A percentile compares a stretch with the other conserved stretches of the same genome.
These are phyloP conservation scores for Acanthamoeba lenticulata DNA, from an alignment of 208 protist genomes.

Conservation along the genomic window DNA sequence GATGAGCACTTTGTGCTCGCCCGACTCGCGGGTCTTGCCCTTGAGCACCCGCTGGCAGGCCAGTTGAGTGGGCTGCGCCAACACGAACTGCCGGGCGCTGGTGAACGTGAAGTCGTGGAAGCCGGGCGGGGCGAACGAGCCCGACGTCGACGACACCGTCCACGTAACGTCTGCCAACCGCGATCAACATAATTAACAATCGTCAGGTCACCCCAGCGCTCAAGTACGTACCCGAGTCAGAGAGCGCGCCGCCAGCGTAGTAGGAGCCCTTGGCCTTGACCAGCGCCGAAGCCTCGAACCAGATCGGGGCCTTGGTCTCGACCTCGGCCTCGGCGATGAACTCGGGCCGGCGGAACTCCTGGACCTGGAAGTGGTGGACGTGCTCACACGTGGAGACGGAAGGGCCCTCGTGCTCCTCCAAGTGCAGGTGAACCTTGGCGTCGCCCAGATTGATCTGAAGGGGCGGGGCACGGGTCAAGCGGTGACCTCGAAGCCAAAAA, in stretches of 20 bases:
- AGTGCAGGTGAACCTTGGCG: background rate
- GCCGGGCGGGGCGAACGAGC: constrained; percentile 54
- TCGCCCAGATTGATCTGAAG: constrained; percentile 64
- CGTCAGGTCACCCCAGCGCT: background rate
- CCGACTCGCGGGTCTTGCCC: constrained; percentile 41
- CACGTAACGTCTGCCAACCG: constrained; percentile 38
- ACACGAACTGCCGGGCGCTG: background rate
- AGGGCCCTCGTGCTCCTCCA: background rate
- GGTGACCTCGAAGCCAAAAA: no score
- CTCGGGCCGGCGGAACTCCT: constrained; percentile 64
- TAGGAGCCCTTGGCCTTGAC: constrained; percentile 65
- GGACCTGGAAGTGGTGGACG: constrained; percentile 61
- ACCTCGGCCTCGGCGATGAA: constrained; percentile 57
- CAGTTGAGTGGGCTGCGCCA: constrained; percentile 13
- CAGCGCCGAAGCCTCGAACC: constrained; percentile 38
- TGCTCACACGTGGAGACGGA: background rate
- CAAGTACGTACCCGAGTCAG: constrained; percentile 20
- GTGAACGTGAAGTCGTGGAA: constrained; percentile 42
- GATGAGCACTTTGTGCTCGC: constrained; percentile 61
- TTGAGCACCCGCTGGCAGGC: constrained; percentile 35
- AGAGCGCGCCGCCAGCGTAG: constrained; percentile 49
- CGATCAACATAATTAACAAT: no score
- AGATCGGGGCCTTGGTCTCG: constrained; percentile 40
- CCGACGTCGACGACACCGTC: constrained; percentile 28
- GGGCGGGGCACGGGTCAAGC: background rate